Conservation (phyloP, 129 eudicot genomes). For the Sambucus nigra region DNA sequence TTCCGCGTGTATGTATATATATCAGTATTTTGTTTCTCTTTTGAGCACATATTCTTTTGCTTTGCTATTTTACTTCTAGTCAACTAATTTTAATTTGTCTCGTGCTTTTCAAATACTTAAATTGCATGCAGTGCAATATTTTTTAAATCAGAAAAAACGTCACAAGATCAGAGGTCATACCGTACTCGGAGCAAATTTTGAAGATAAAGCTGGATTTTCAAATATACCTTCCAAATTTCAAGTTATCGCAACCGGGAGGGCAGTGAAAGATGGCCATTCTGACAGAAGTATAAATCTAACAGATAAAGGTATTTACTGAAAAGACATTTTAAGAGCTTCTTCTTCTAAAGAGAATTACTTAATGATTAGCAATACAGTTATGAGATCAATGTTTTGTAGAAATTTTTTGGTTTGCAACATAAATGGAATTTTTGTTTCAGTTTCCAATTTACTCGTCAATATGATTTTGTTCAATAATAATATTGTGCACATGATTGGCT, state of each 20-base stretch:
- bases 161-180: not conserved
- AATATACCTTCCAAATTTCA: constrained; percentile 9
- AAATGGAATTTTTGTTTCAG: no score
- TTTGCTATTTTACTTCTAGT: not conserved
- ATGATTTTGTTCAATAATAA: no score
- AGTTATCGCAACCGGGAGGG: not conserved
- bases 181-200: constrained; percentile 10
- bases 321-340: not conserved
- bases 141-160: constrained; percentile 23
- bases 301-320: constrained; percentile 6
- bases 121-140: constrained; percentile 37
- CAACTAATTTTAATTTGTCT: not conserved
- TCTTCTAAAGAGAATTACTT: not conserved
- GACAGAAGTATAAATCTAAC: constrained; percentile 1
- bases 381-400: no score
- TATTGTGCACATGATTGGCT: no score
- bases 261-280: constrained; percentile 7
- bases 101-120: not conserved
- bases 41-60: no score
- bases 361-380: no score
- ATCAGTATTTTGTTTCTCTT: no score
- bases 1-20: no score
- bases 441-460: no score
- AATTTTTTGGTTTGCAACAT: no score
- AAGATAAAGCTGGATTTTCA: constrained; percentile 1